These are phyloP conservation scores for Hortaea sp. DNA, from an alignment of 2,329 filamentous ascomycete genomes.

Conservation along the genomic window DNA sequence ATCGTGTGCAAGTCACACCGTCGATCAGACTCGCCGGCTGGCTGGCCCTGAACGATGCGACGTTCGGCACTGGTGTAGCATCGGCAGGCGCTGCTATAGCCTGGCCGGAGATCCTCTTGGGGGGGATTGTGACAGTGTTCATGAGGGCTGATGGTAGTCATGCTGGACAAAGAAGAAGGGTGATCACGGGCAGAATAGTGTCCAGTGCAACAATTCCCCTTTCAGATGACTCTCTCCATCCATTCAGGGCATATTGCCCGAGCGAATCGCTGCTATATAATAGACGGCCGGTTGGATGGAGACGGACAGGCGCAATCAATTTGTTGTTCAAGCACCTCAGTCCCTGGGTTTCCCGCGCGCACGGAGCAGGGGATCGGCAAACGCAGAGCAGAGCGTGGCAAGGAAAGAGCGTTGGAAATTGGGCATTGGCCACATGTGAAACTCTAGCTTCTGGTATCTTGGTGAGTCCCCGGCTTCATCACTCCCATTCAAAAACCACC, in stretches of 20 bases:
- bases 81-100: no score
- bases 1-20: neutral
- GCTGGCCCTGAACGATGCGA: neutral
- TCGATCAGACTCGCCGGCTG: neutral
- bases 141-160: no score
- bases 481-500: neutral
- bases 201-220: no score
- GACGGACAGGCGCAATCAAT: neutral
- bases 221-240: no score
- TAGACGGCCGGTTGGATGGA: neutral
- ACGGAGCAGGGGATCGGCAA: neutral
- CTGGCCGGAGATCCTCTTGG: no score
- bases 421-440: conserved; percentile 2
- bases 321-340: neutral
- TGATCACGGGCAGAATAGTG: no score
- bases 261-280: neutral
- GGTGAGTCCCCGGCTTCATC: neutral
- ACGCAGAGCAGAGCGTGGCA: neutral
- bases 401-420: neutral
- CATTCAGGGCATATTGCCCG: neutral
- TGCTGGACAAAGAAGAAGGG: no score
- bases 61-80: no score
- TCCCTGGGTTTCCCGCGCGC: neutral
- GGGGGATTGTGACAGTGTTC: no score
- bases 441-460: conserved; percentile 2